phyloP scores from a whole-genome alignment of 345 rosid species.

The sweet orange (Citrus sinensis) region DVS_A1.0 CM039161.1:3327001-3327500 shows the following conservation, averaged over 20 bases:
- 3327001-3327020: neutral
- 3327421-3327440: no score
- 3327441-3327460: neutral
- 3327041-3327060: neutral
- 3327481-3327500: neutral
- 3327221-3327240: neutral
- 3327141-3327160: neutral
- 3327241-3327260: neutral
- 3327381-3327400: neutral
- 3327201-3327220: neutral
- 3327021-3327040: neutral
- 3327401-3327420: neutral
- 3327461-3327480: neutral
- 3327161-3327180: neutral
- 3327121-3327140: neutral
- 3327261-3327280: neutral
- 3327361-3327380: neutral
- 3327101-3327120: neutral
- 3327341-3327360: no score
- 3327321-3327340: neutral
- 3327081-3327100: neutral
- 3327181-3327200: neutral
- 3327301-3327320: neutral
- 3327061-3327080: neutral
- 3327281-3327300: neutral